Base-by-base conservation (phyloP, 257 asterid genomes). In the Nicotiana paniculata region DNA sequence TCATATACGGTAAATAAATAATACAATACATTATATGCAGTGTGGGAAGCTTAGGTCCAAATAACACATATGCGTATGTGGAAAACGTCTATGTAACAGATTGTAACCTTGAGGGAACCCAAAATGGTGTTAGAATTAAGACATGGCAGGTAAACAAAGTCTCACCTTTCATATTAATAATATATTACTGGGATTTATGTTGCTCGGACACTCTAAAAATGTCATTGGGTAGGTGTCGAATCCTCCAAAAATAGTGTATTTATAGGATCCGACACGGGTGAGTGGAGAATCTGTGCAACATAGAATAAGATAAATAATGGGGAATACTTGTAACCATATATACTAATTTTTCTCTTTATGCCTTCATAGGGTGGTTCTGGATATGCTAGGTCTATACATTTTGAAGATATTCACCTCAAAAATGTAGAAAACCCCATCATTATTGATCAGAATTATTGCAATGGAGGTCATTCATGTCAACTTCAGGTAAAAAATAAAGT, bases 41-140 rank as follows among this genome's bases (percentile, higher is more conserved):
- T 32, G 70, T 82, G 16, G 85, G 83, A 51, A 82, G 85, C 33
- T 69, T 85, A 35, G 87, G 87, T 46, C 39, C 28, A 5, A 0
- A 77, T 16, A 82, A 81, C n/a, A 51, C 81, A 43, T 81, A 58
- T 77, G 83, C 82, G 7, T 3, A 32, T 7, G 85, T 81, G 63
- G 83, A 77, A 28, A 51, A 35, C 30, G 67, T 85, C n/a, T 16
- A 18, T 48, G 77, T 82, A n/a, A 67, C 57, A 24, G 3, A 39
- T 69, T 82, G 70, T 67, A 35, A 32, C 4, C 80, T 82, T 64
- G 9, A 67, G 33, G 83, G 61, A 51, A 61, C 81, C 16, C 77
- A 77, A 17, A 82, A 85, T 37, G 83, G 88, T 66, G 62, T 82
- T n/a, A 85, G 85, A 69, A 81, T 82, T 58, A 82, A 81, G 81